Percentiles rank a stretch among this genome's conserved stretches.
phyloP scores from a whole-genome alignment of 352 stramenopile species.

The Globisporangium spinosum region DNA sequence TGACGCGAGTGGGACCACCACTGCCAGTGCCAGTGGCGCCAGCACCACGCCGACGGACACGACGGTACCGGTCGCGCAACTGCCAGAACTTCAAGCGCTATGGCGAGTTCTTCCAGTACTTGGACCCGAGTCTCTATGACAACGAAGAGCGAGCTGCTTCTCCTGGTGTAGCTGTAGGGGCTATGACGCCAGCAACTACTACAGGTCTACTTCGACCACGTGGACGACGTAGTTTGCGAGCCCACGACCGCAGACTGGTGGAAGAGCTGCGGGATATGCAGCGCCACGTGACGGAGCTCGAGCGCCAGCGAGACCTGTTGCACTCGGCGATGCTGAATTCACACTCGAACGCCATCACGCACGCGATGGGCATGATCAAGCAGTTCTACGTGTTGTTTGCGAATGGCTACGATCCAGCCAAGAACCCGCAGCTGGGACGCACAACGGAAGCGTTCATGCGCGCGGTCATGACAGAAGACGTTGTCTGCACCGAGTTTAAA shows the following conservation, averaged over 20 bases:
- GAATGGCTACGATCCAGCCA: constrained; percentile 30
- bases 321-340: constrained; percentile 32
- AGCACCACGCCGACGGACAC: not conserved
- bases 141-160: not conserved
- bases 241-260: constrained; percentile 4
- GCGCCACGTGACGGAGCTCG: constrained; percentile 31
- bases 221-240: not conserved
- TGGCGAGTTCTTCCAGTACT: constrained; percentile 11
- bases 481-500: constrained; percentile 49
- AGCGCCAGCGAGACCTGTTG: constrained; percentile 33
- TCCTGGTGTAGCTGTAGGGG: not conserved
- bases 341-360: constrained; percentile 24
- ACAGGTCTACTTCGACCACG: not conserved
- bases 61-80: constrained; percentile 28
- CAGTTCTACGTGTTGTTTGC: constrained; percentile 47
- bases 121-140: not conserved
- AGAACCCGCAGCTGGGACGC: constrained; percentile 18
- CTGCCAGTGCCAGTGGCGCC: not conserved
- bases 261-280: constrained; percentile 30
- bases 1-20: no score
- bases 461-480: constrained; percentile 37
- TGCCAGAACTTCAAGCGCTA: constrained; percentile 21
- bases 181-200: not conserved
- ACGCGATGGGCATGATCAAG: constrained; percentile 32
- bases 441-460: constrained; percentile 35